Base-by-base conservation (phyloP, 768 basidiomycete species). In the Cyathus striatus region DNA sequence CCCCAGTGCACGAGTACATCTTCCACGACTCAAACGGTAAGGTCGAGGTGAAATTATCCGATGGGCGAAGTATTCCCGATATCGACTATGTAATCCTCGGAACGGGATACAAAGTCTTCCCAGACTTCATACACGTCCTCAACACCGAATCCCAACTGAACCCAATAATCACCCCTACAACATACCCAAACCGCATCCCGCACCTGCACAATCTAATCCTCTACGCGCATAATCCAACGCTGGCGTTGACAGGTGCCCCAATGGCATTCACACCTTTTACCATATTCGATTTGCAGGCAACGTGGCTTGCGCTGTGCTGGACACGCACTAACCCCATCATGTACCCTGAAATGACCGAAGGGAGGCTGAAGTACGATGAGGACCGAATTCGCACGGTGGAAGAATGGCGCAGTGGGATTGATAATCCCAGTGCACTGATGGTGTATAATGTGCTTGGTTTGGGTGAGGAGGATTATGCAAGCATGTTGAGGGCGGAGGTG, bases 261-360 rank as follows among this genome's bases (percentile, higher is more conserved):
- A 55, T 72, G 40, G 63, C 65, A 13, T 70, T 65, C 49, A 75
- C 68, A 6, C 75, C 74, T 2, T 77, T 78, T 50, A 60, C 61
- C 4, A 59, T 76, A 45, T 67, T 69, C 1, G 73, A 78, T 45
- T 57, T 78, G 37, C 59, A 60, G 13, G 72, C 68, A 53, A 72
- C 69, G 3, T 76, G 70, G 70, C 63, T 78, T 32, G 53, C 72
- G 1, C 55, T 72, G 18, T 63, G 64, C 2, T 76, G 72, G 70
- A 43, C 47, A 2, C n/a, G n/a, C n/a, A n/a, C n/a, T n/a, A 48
- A 57, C 3, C 44, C 52, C 23, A 49, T 66, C 12, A 13, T 45
- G 2, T 63, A 70, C 43, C 72, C 73, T 0, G 38, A 51, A 17
- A 63, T 66, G 1, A 6, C 49, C 1, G 57, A 59, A 23, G 62